phyloP scores from a whole-genome alignment of 176 grass and related monocot genomes.

The Zea luxurians region DNA sequence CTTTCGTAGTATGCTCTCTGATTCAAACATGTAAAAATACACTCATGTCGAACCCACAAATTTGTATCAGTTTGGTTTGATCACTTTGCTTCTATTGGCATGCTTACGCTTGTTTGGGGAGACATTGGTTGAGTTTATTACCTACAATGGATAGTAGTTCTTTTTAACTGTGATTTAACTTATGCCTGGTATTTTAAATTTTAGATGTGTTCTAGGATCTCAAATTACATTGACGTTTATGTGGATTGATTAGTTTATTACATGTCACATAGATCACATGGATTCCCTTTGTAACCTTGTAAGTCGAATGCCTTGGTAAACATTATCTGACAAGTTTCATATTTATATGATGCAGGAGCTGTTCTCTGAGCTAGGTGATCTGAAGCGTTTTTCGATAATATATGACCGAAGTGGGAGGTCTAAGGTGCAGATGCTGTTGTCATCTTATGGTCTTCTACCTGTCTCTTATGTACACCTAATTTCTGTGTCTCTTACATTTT shows the following conservation, averaged over 20 bases:
- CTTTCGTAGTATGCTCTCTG: not conserved
- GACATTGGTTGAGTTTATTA: not conserved
- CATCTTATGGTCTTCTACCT: not conserved
- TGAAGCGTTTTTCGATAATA: slow-evolving; percentile 70
- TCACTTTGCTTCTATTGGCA: not conserved
- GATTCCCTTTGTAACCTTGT: not conserved
- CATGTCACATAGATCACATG: not conserved
- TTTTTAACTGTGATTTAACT: not conserved
- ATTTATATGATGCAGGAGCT: slow-evolving; percentile 58
- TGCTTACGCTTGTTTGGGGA: not conserved
- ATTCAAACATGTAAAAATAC: not conserved
- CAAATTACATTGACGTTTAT: not conserved
- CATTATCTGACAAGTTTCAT: slow-evolving; percentile 20
- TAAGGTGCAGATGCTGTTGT: slow-evolving; percentile 52
- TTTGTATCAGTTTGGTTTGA: not conserved
- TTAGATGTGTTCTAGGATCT: not conserved
- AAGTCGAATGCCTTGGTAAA: not conserved
- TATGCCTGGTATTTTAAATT: not conserved
- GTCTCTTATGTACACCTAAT: not conserved
- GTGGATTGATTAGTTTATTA: not conserved
- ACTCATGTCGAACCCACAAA: not conserved
- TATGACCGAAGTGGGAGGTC: slow-evolving; percentile 93
- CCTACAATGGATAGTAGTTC: not conserved
- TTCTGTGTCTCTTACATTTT: slow-evolving; percentile 13
- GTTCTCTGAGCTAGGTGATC: slow-evolving; percentile 89